Percentiles rank a stretch among this genome's conserved stretches.
phyloP scores from a whole-genome alignment of 176 grass and related monocot genomes.

The Oryza glaberrima region DNA sequence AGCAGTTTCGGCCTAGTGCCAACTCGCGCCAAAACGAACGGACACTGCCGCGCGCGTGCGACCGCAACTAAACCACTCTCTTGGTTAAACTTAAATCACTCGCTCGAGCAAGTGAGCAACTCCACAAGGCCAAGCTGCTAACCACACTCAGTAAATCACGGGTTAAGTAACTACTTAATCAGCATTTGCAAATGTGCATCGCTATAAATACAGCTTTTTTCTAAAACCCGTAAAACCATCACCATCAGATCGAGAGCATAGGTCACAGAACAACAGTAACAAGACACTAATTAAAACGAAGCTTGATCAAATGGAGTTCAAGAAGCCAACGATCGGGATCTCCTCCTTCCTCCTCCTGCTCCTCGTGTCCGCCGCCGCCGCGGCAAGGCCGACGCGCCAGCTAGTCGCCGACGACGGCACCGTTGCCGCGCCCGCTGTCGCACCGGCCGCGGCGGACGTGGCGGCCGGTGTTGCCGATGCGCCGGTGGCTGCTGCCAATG shows the following conservation, averaged over 20 bases:
- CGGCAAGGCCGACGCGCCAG: slow-evolving; percentile 28
- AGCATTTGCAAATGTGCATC: neutral
- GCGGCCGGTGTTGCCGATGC: neutral
- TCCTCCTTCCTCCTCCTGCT: slow-evolving; percentile 16
- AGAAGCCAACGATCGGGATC: slow-evolving; percentile 2
- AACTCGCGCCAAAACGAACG: no score
- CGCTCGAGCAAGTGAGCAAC: slow-evolving; percentile 36
- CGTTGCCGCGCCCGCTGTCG: neutral
- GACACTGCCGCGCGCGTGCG: neutral
- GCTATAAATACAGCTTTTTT: neutral
- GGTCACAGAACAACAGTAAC: neutral
- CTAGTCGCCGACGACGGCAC: slow-evolving; percentile 15
- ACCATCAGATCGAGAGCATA: neutral
- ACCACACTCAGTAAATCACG: slow-evolving; percentile 37
- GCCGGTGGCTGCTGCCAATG: neutral
- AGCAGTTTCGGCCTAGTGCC: no score
- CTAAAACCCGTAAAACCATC: neutral
- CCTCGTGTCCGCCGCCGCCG: slow-evolving; percentile 18
- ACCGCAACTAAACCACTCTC: slow-evolving; percentile 39
- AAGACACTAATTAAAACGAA: neutral
- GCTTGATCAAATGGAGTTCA: slow-evolving; percentile 27
- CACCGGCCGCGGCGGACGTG: neutral
- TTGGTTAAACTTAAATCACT: neutral
- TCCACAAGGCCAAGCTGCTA: slow-evolving; percentile 3
- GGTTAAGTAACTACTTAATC: neutral